Percentiles rank a stretch among this genome's conserved stretches.
These are phyloP conservation scores for Coniferiporia weirii DNA, from an alignment of 1,284 basidiomycete genomes.

Conservation along the genomic window DNA sequence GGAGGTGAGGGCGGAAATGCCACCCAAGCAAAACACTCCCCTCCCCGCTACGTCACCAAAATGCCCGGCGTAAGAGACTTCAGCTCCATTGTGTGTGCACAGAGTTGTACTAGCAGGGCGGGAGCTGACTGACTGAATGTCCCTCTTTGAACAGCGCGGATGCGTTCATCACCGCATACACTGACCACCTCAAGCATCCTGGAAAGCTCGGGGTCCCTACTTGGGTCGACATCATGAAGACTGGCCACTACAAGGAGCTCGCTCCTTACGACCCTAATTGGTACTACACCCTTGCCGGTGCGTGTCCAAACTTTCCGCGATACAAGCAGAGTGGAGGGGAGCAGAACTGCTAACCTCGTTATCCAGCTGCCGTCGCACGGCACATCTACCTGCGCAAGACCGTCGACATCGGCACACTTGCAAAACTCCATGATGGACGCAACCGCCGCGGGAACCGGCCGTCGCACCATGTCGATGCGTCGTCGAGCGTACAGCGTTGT, in stretches of 20 bases:
- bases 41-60: conserved; percentile 36
- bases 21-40: conserved; percentile 48
- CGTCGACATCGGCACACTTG: conserved; percentile 93
- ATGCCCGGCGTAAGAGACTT: conserved; percentile 94
- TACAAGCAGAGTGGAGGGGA: neutral
- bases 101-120: too few relatives aligned
- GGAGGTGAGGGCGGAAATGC: conserved; percentile 75
- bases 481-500: conserved; percentile 85
- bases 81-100: conserved; percentile 47
- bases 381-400: too few relatives aligned
- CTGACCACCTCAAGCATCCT: conserved; percentile 92
- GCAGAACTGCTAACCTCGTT: too few relatives aligned
- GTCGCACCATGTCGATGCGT: conserved; percentile 88
- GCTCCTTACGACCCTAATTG: too few relatives aligned
- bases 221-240: too few relatives aligned
- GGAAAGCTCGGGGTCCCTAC: conserved; percentile 98
- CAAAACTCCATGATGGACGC: conserved; percentile 96
- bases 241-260: too few relatives aligned
- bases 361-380: conserved; percentile 85
- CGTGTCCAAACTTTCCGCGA: conserved; percentile 28
- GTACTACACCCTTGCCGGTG: too few relatives aligned
- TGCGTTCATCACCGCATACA: conserved; percentile 87
- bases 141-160: conserved; percentile 65
- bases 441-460: conserved; percentile 94
- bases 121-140: too few relatives aligned